These are phyloP conservation scores for Choanephora cucurbitarum DNA, from an alignment of 371 early-diverging fungal species.

Conservation along the genomic window DNA sequence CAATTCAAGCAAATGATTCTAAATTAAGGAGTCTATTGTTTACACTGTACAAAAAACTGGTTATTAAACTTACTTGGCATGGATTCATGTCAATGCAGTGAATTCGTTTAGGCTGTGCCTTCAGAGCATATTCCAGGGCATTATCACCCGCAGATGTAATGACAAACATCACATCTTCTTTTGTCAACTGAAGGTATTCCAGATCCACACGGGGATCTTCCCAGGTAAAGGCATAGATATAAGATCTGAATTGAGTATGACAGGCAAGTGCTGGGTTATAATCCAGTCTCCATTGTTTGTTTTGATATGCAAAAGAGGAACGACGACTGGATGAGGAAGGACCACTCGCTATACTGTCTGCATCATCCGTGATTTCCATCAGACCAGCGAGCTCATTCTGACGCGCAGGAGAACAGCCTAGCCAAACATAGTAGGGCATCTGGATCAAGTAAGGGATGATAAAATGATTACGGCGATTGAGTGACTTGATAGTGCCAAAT, in stretches of 20 bases:
- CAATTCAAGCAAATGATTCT: conserved; percentile 82
- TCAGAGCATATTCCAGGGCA: conserved; percentile 77
- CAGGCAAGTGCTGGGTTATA: conserved; percentile 67
- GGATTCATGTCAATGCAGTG: conserved; percentile 90
- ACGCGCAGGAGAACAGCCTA: conserved; percentile 59
- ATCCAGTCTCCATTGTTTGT: conserved; percentile 63
- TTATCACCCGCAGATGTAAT: conserved; percentile 89
- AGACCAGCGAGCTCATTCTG: conserved; percentile 32
- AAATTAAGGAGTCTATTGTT: background rate
- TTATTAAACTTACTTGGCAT: conserved; percentile 58
- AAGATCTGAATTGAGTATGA: conserved; percentile 78
- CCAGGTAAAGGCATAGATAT: conserved; percentile 90
- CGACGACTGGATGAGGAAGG: conserved; percentile 23
- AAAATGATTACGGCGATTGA: conserved; percentile 77
- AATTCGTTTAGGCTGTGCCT: conserved; percentile 68
- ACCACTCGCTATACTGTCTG: conserved; percentile 40
- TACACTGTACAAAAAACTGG: background rate
- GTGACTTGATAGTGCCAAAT: conserved; percentile 75
- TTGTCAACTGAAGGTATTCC: conserved; percentile 63
- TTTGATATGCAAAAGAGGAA: conserved; percentile 27
- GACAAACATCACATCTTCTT: conserved; percentile 75
- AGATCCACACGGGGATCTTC: conserved; percentile 84
- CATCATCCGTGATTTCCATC: conserved; percentile 28
- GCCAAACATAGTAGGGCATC: conserved; percentile 88
- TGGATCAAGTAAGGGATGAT: conserved; percentile 70